Evolutionary conservation across 805 yeast genomes (phyloP).

Genomic region (Candida schatavii): DNA sequence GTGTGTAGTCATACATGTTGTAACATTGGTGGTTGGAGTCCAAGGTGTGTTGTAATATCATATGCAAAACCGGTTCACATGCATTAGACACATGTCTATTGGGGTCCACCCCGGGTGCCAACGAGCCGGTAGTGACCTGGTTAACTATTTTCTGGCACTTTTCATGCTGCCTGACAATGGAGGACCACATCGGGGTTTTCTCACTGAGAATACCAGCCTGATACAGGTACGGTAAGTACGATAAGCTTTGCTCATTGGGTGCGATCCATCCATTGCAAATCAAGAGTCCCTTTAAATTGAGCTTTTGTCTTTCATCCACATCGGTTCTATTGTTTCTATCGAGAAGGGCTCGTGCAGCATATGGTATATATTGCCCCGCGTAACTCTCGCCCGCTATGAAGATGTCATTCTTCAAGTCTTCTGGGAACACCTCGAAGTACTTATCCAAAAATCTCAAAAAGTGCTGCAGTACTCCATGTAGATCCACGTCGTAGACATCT

Average conservation of each 20-base stretch:
- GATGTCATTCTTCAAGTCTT: constrained; percentile 59
- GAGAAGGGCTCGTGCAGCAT: constrained; percentile 65
- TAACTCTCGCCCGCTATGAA: constrained; percentile 92
- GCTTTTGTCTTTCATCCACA: constrained; percentile 12
- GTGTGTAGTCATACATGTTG: constrained; percentile 79
- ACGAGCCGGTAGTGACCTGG: constrained; percentile 13
- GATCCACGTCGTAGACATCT: constrained; percentile 51
- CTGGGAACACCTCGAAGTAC: constrained; percentile 60
- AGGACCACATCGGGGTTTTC: constrained; percentile 36
- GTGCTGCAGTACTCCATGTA: constrained; percentile 57
- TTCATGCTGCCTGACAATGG: constrained; percentile 50
- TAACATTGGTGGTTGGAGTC: constrained; percentile 49
- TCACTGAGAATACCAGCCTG: constrained; percentile 53
- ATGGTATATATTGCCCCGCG: constrained; percentile 96
- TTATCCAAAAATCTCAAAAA: constrained; percentile 63
- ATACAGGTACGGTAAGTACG: constrained; percentile 70
- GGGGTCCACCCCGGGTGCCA: constrained; percentile 14
- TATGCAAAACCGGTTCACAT: constrained; percentile 50
- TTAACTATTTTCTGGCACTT: constrained; percentile 56
- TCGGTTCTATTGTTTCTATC: constrained; percentile 35
- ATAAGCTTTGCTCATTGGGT: constrained; percentile 78
- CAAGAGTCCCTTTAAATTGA: constrained; percentile 60
- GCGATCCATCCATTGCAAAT: constrained; percentile 96
- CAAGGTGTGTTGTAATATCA: constrained; percentile 31
- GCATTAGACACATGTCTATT: constrained; percentile 24